A percentile compares a stretch with the other conserved stretches of the same genome.
Conservation (phyloP, 352 stramenopile species). For the Globisporangium spiculum region DNA sequence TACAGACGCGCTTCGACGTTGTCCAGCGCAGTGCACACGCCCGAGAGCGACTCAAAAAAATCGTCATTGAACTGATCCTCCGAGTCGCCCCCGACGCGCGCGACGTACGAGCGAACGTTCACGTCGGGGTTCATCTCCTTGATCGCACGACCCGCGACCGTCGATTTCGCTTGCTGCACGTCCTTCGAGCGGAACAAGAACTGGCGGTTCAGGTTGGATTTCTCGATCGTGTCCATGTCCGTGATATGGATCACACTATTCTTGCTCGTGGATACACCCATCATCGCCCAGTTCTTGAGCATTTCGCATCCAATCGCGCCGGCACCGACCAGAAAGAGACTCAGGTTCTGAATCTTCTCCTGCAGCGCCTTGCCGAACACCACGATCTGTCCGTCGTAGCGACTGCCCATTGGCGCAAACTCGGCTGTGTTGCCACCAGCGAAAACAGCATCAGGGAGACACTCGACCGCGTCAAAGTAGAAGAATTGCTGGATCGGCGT, state of each 20-base stretch:
- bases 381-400: slow-evolving; percentile 93
- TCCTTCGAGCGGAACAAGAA: slow-evolving; percentile 98
- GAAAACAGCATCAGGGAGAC: slow-evolving; percentile 88
- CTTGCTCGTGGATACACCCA: slow-evolving; percentile 93
- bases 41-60: slow-evolving; percentile 94
- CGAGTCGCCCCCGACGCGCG: slow-evolving; percentile 91
- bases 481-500: slow-evolving; percentile 98
- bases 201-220: slow-evolving; percentile 98
- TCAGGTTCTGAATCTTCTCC: slow-evolving; percentile 82
- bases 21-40: slow-evolving; percentile 98
- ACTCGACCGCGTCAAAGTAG: slow-evolving; percentile 98
- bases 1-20: slow-evolving; percentile 98
- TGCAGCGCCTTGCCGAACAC: slow-evolving; percentile 87
- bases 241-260: slow-evolving; percentile 93
- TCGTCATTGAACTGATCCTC: slow-evolving; percentile 98
- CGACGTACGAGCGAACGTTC: slow-evolving; percentile 87
- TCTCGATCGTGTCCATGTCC: slow-evolving; percentile 99
- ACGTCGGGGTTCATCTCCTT: slow-evolving; percentile 95
- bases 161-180: slow-evolving; percentile 96
- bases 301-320: slow-evolving; percentile 99
- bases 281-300: slow-evolving; percentile 99
- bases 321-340: slow-evolving; percentile 97
- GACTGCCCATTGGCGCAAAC: slow-evolving; percentile 58
- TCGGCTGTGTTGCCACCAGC: slow-evolving; percentile 35
- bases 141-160: slow-evolving; percentile 90